Conservation (phyloP, 2,329 filamentous ascomycete genomes). For the Elsinoe fawcettii region DNA sequence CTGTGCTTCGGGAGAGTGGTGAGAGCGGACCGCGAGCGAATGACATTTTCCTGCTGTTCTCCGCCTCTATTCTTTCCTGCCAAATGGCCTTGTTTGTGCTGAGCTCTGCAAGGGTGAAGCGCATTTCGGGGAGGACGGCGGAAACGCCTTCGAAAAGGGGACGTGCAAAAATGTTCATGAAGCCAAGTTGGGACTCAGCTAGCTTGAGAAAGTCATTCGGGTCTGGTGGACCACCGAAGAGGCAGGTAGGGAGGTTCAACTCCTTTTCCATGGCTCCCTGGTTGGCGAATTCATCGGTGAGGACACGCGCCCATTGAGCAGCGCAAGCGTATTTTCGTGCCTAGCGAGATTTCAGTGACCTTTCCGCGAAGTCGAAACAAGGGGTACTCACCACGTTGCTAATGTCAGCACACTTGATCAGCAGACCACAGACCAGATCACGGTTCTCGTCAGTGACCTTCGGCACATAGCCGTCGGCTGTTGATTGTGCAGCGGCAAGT, state of each 20-base stretch:
- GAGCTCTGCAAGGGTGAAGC: slow-evolving; percentile 76
- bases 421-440: slow-evolving; percentile 73
- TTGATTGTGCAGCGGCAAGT: slow-evolving; percentile 56
- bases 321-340: slow-evolving; percentile 77
- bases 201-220: slow-evolving; percentile 76
- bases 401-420: slow-evolving; percentile 98
- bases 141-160: slow-evolving; percentile 85
- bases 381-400: slow-evolving; percentile 77
- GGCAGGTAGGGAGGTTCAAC: slow-evolving; percentile 75
- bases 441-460: slow-evolving; percentile 69
- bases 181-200: slow-evolving; percentile 81
- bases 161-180: slow-evolving; percentile 93
- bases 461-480: slow-evolving; percentile 65
- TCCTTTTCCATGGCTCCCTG: slow-evolving; percentile 89
- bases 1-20: slow-evolving; percentile 18
- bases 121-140: slow-evolving; percentile 76
- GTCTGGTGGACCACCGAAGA: slow-evolving; percentile 71
- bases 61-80: slow-evolving; percentile 57
- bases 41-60: slow-evolving; percentile 43
- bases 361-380: not conserved
- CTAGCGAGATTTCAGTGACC: slow-evolving; percentile 37
- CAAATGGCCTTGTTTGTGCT: slow-evolving; percentile 68
- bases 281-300: slow-evolving; percentile 92
- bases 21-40: slow-evolving; percentile 25
- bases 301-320: slow-evolving; percentile 78